These are phyloP conservation scores for Chaetomium globosum DNA, from an alignment of 2,329 filamentous ascomycete genomes.

Conservation along the genomic window DNA sequence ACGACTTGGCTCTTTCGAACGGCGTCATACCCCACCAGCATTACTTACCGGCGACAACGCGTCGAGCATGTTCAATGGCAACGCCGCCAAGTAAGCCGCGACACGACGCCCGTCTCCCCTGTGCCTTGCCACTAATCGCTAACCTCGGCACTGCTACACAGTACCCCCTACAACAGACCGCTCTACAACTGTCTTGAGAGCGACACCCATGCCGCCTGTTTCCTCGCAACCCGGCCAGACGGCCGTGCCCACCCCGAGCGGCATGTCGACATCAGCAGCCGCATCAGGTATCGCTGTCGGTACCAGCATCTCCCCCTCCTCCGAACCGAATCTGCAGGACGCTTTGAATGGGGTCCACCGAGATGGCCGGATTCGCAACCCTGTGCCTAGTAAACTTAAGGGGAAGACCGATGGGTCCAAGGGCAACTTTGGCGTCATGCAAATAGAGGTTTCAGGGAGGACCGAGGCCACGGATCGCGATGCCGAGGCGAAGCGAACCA, in stretches of 20 bases:
- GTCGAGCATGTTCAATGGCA: slow-evolving; percentile 1
- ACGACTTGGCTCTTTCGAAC: background rate
- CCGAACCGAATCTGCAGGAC: slow-evolving; percentile 33
- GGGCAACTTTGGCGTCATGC: slow-evolving; percentile 66
- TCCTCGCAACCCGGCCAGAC: slow-evolving; percentile 19
- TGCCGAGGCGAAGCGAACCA: slow-evolving; percentile 62
- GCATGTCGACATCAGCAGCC: slow-evolving; percentile 8
- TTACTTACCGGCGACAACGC: background rate
- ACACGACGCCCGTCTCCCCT: background rate
- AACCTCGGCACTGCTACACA: slow-evolving; percentile 10
- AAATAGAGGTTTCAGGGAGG: slow-evolving; percentile 56
- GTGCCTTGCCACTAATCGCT: slow-evolving; percentile 12
- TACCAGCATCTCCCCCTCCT: slow-evolving; percentile 34
- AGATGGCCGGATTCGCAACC: slow-evolving; percentile 58
- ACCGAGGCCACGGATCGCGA: slow-evolving; percentile 53
- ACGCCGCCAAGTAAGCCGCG: slow-evolving; percentile 23
- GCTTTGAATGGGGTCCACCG: slow-evolving; percentile 36
- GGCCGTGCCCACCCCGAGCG: slow-evolving; percentile 17
- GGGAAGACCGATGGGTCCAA: slow-evolving; percentile 59
- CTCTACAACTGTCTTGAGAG: slow-evolving; percentile 1
- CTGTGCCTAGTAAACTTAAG: slow-evolving; percentile 64
- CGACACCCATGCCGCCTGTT: slow-evolving; percentile 21
- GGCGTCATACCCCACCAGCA: background rate
- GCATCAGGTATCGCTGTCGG: slow-evolving; percentile 12
- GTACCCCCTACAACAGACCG: slow-evolving; percentile 14